Evolutionary conservation across 2,329 filamentous ascomycete genomes (phyloP).

Genomic region (Trichothecium roseum): DNA sequence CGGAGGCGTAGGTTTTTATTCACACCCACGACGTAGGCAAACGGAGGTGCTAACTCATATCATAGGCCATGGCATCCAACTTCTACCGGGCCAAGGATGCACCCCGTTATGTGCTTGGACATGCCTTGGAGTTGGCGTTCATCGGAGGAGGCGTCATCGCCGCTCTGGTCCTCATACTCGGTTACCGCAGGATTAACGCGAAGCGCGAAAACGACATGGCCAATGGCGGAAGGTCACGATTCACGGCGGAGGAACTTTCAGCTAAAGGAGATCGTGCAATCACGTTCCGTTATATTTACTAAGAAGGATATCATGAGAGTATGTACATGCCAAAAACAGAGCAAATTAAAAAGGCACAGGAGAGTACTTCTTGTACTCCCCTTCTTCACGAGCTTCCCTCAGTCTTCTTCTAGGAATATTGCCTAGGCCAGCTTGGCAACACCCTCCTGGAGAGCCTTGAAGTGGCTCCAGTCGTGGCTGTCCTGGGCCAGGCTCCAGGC

Average conservation of each 20-base stretch:
- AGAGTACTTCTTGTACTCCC: too few species aligned
- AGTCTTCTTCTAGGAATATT: too few species aligned
- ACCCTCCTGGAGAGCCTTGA: conserved; percentile 28
- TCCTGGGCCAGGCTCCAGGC: conserved; percentile 45
- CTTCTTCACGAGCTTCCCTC: too few species aligned
- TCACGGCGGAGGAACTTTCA: conserved; percentile 35
- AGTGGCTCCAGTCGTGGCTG: conserved; percentile 27
- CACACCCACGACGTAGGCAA: too few species aligned
- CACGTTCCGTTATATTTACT: conserved; percentile 49
- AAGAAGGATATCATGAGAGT: too few species aligned
- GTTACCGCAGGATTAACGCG: conserved; percentile 49
- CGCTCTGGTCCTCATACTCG: conserved; percentile 29
- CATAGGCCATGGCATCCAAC: conserved; percentile 62
- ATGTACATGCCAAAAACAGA: too few species aligned
- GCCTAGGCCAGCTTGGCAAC: conserved; percentile 7
- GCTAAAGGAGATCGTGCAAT: conserved; percentile 47
- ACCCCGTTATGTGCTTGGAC: conserved; percentile 39
- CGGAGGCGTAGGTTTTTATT: conserved; percentile 33
- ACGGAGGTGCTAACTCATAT: too few species aligned
- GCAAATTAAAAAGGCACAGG: too few species aligned
- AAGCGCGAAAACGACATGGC: conserved; percentile 35
- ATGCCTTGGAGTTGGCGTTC: conserved; percentile 39
- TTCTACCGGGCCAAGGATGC: conserved; percentile 49
- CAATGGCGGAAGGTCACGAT: conserved; percentile 13
- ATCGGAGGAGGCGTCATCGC: conserved; percentile 34